Conservation (phyloP, 495 filamentous ascomycete species). For the Talaromyces proteolyticus region DNA sequence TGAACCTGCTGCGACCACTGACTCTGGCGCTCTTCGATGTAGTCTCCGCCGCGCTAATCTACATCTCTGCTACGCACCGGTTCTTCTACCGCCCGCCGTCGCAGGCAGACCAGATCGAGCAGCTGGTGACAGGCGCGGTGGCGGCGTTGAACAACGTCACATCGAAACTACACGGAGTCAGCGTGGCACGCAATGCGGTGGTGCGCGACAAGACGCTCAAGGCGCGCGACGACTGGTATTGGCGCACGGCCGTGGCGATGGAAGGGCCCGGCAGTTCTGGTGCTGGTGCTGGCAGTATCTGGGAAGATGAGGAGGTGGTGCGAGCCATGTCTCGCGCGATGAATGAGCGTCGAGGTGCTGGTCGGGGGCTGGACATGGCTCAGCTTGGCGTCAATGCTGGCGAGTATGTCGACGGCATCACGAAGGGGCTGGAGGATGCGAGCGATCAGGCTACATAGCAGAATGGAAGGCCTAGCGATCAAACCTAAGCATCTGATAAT, state of each 20-base stretch:
- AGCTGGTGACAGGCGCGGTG: slow-evolving; percentile 32
- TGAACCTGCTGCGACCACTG: slow-evolving; percentile 52
- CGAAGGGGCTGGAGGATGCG: slow-evolving; percentile 27
- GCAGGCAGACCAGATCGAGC: slow-evolving; percentile 37
- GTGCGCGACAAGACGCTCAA: slow-evolving; percentile 51
- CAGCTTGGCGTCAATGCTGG: slow-evolving; percentile 37
- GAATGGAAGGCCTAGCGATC: too few relatives aligned
- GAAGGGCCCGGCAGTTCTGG: slow-evolving; percentile 24
- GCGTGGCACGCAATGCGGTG: slow-evolving; percentile 51
- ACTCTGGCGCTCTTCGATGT: slow-evolving; percentile 56
- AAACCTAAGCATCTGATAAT: too few relatives aligned
- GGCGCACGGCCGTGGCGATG: slow-evolving; percentile 42
- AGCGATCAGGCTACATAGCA: not conserved
- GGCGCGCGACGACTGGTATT: slow-evolving; percentile 50
- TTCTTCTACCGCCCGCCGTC: slow-evolving; percentile 48
- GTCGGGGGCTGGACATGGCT: slow-evolving; percentile 41
- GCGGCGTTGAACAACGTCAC: slow-evolving; percentile 36
- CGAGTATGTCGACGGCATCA: slow-evolving; percentile 38
- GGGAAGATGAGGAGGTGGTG: slow-evolving; percentile 53
- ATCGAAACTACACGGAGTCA: slow-evolving; percentile 47
- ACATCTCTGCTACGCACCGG: slow-evolving; percentile 71
- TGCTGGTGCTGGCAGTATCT: slow-evolving; percentile 26
- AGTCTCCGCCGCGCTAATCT: slow-evolving; percentile 57
- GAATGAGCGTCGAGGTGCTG: slow-evolving; percentile 20
- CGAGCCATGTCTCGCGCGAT: slow-evolving; percentile 44